Evolutionary conservation across 129 eudicot genomes (phyloP).

Genomic region (Centella asiatica): DNA sequence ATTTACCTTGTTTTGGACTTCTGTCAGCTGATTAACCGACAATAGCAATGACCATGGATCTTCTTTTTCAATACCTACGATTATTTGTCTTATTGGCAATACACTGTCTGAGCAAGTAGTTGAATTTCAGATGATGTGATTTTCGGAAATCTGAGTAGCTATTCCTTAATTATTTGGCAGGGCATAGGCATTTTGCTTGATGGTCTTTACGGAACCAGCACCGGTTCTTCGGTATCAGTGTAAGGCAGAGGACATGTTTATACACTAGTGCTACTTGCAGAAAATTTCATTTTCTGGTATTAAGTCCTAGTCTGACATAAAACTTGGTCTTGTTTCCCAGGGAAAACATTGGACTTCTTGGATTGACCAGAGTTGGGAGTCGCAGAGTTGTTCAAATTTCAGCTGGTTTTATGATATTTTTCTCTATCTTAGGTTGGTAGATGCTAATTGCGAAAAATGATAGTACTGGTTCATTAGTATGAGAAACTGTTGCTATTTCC

Average conservation of each 20-base stretch:
- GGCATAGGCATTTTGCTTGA: conserved; percentile 90
- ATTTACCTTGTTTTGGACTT: no score
- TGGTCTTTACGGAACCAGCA: conserved; percentile 88
- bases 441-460: not conserved
- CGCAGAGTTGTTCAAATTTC: conserved; percentile 70
- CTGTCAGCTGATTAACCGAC: no score
- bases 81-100: not conserved
- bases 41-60: no score
- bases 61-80: no score
- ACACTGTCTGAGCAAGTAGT: not conserved
- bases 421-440: conserved; percentile 46
- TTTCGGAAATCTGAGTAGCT: conserved; percentile 3
- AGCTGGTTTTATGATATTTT: conserved; percentile 68
- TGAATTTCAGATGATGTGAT: not conserved
- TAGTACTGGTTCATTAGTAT: not conserved
- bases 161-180: conserved; percentile 32
- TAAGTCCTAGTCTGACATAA: not conserved
- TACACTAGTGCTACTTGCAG: not conserved
- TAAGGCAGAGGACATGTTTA: no score
- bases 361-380: conserved; percentile 66
- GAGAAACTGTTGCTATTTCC: not conserved
- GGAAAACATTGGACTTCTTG: conserved; percentile 66
- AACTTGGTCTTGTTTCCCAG: conserved; percentile 26
- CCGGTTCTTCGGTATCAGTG: conserved; percentile 96
- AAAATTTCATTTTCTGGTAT: not conserved